Percentiles rank a stretch among this genome's conserved stretches.
Conservation (phyloP, 75 land plant species). For the Pinus taeda region DNA sequence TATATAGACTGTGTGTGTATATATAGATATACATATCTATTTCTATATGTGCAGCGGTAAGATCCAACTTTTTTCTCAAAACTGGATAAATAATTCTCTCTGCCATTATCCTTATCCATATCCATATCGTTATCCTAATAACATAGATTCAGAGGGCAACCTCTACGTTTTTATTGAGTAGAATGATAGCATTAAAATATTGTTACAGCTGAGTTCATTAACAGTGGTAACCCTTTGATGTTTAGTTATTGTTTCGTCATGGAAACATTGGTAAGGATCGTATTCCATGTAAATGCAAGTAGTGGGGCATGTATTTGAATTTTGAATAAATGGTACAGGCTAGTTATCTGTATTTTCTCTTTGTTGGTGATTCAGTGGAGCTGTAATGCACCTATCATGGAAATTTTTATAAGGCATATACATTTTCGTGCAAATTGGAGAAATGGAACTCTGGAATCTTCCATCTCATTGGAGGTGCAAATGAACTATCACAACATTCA, state of each 20-base stretch:
- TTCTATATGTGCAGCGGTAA: too few relatives aligned
- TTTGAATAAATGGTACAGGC: not conserved
- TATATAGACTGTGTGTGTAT: too few relatives aligned
- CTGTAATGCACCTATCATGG: constrained; percentile 79
- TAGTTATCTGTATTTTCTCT: not conserved
- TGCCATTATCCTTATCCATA: too few relatives aligned
- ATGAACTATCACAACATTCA: constrained; percentile 85
- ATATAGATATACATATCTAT: too few relatives aligned
- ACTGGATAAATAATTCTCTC: too few relatives aligned
- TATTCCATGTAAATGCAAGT: not conserved
- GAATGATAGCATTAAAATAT: not conserved
- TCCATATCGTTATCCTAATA: too few relatives aligned
- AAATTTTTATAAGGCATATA: constrained; percentile 45
- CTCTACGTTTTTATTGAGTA: not conserved
- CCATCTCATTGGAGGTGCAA: constrained; percentile 34
- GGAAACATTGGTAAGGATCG: not conserved
- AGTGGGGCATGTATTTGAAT: not conserved
- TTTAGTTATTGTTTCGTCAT: not conserved
- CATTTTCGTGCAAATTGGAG: constrained; percentile 12
- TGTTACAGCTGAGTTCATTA: not conserved
- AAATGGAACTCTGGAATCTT: constrained; percentile 25
- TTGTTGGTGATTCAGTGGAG: constrained; percentile 57
- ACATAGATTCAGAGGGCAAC: too few relatives aligned
- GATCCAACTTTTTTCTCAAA: too few relatives aligned
- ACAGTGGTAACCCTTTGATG: not conserved